A percentile compares a stretch with the other conserved stretches of the same genome.
phyloP scores from a whole-genome alignment of 2,329 filamentous ascomycete genomes.

The Hymenoscyphus infarciens region DNA sequence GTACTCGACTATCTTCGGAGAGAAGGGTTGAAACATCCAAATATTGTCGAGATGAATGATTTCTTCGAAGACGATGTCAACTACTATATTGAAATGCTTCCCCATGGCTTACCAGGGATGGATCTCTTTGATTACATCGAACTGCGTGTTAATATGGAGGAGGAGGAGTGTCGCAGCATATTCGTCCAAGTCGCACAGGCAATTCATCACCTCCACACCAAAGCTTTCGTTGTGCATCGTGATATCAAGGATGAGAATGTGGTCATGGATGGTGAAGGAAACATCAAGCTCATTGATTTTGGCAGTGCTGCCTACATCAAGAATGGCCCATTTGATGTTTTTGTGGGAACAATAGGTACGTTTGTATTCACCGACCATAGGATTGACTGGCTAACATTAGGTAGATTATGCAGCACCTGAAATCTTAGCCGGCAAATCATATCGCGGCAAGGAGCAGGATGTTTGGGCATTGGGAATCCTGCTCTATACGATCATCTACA shows the following conservation, averaged over 20 bases:
- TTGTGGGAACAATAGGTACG: slow-evolving; percentile 96
- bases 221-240: slow-evolving; percentile 87
- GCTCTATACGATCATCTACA: slow-evolving; percentile 98
- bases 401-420: slow-evolving; percentile 98
- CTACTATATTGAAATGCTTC: slow-evolving; percentile 98
- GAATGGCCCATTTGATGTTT: slow-evolving; percentile 96
- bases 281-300: slow-evolving; percentile 97
- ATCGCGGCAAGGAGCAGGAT: slow-evolving; percentile 94
- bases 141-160: slow-evolving; percentile 92
- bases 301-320: slow-evolving; percentile 98
- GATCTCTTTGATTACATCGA: slow-evolving; percentile 99
- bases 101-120: slow-evolving; percentile 94
- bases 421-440: slow-evolving; percentile 86
- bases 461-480: slow-evolving; percentile 97
- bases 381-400: slow-evolving; percentile 15
- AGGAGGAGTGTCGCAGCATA: slow-evolving; percentile 88
- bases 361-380: slow-evolving; percentile 12
- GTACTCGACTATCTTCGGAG: slow-evolving; percentile 88
- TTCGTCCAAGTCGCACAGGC: slow-evolving; percentile 91
- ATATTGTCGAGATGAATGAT: slow-evolving; percentile 70
- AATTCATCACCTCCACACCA: slow-evolving; percentile 85
- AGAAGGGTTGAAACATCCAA: slow-evolving; percentile 63
- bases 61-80: slow-evolving; percentile 81
- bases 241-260: slow-evolving; percentile 99
- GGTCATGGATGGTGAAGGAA: slow-evolving; percentile 88